Base-by-base conservation (phyloP, 2,329 filamentous ascomycete genomes). In the Aspergillus texensis region DNA sequence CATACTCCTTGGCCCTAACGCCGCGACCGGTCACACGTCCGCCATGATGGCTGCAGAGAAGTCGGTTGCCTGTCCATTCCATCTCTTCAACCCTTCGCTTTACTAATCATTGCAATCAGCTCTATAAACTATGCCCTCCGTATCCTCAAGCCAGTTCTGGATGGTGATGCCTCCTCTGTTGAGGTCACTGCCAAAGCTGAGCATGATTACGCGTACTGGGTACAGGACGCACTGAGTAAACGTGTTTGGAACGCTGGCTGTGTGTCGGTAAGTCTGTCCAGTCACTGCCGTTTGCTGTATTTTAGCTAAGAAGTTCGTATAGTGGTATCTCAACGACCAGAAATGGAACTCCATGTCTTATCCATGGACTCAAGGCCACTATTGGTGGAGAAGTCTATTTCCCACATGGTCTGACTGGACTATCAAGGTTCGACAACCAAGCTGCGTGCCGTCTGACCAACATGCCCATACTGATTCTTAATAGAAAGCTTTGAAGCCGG, bases 1-100 rank as follows among this genome's bases (percentile, higher is more conserved):
- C 63, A 68, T 77, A 62, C 65, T 75, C 0, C 62, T 72, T 0
- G 76, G 76, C 3, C 74, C 76, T 0, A 77, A 77, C 63, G 59
- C 73, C 6, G 74, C 69, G 1, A 69, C 74, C 0, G 75, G 75
- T 1, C 72, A 75, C 73, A 85, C 82, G 0, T 86, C 83, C 2
- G 84, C 86, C 5, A 79, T 89, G 62, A 81, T 89, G 72, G 84
- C 86, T 0, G 78, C 80, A 16, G 88, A 90, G 67, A 89, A 89
- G 69, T 73, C 62, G 14, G 34, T 16, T 14, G 34, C 34, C 12
- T 36, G 5, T 36, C 6, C 34, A 32, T 11, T 1, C 30, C 34
- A 39, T 28, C 21, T 19, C 57, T 16, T 19, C 36, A 36, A 58
- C 43, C 30, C 1, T 32, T 3, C 11, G 10, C 30, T 9, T 32